Evolutionary conservation across 164 flowering plant species (phyloP).

Genomic region (grape (Vitis vinifera)): DNA sequence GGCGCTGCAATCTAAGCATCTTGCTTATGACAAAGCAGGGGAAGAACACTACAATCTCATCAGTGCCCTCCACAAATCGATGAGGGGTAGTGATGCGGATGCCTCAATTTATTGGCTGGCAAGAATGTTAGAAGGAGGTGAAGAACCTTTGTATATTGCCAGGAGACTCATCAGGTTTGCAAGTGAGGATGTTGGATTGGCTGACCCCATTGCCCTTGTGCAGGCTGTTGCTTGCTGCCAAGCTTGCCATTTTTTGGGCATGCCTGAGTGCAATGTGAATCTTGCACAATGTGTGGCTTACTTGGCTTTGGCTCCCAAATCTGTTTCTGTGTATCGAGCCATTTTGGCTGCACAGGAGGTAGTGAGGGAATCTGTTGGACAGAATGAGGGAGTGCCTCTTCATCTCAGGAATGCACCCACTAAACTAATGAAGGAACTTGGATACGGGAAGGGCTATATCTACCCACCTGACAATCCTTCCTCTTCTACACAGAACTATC

Average conservation of each 20-base stretch:
- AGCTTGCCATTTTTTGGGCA: slow-evolving; percentile 87
- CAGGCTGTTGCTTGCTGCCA: slow-evolving; percentile 88
- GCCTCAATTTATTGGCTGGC: slow-evolving; percentile 89
- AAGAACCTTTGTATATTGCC: slow-evolving; percentile 81
- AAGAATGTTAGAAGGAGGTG: slow-evolving; percentile 92
- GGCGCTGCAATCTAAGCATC: slow-evolving; percentile 76
- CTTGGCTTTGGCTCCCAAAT: slow-evolving; percentile 85
- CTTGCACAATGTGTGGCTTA: slow-evolving; percentile 88
- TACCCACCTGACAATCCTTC: slow-evolving; percentile 70
- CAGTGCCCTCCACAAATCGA: slow-evolving; percentile 84
- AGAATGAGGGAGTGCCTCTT: slow-evolving; percentile 84
- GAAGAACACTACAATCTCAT: slow-evolving; percentile 87
- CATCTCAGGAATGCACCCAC: slow-evolving; percentile 94
- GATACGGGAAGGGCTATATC: slow-evolving; percentile 75
- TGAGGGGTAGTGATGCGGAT: slow-evolving; percentile 83
- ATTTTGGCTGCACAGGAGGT: slow-evolving; percentile 58
- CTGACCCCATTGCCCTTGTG: slow-evolving; percentile 65
- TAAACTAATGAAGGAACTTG: slow-evolving; percentile 83
- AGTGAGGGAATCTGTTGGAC: slow-evolving; percentile 77
- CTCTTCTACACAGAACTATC: slow-evolving; percentile 43
- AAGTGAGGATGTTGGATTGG: slow-evolving; percentile 87
- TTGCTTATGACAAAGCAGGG: slow-evolving; percentile 71
- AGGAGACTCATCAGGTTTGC: slow-evolving; percentile 73
- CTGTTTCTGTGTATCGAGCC: slow-evolving; percentile 65
- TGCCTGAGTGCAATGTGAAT: slow-evolving; percentile 84